phyloP scores from a whole-genome alignment of 179 eudicot species.

The Heliamphora pulchella region DNA sequence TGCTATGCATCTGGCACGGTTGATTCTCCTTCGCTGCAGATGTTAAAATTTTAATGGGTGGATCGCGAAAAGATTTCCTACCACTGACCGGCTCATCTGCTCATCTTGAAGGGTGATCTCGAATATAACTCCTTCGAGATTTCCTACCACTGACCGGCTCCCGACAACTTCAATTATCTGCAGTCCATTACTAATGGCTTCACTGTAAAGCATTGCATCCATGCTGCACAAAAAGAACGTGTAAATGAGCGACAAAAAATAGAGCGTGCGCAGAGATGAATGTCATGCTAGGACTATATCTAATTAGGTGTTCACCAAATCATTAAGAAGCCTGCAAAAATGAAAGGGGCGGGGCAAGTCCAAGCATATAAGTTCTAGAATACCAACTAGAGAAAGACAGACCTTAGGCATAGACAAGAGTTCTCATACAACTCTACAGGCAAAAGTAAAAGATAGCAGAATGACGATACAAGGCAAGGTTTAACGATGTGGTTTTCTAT shows the following conservation, averaged over 20 bases:
- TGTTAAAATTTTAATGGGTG: neutral
- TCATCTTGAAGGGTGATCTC: conserved; percentile 44
- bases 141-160: conserved; percentile 48
- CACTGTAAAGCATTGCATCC: conserved; percentile 61
- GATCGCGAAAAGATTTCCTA: neutral
- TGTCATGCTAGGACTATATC: neutral
- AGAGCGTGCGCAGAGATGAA: neutral
- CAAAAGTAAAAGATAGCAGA: neutral
- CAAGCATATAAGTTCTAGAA: too few species aligned
- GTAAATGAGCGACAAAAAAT: neutral
- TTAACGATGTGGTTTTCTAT: neutral
- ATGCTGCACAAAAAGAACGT: conserved; percentile 40
- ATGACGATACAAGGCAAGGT: neutral
- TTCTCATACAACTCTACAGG: neutral
- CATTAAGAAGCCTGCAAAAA: too few species aligned
- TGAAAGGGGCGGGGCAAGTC: too few species aligned
- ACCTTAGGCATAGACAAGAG: too few species aligned
- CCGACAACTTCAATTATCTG: conserved; percentile 49
- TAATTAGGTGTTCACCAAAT: neutral
- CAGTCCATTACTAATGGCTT: conserved; percentile 63
- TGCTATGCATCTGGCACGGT: neutral
- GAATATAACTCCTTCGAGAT: conserved; percentile 56
- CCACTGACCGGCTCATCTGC: too few species aligned
- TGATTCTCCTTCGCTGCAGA: neutral
- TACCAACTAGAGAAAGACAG: too few species aligned